These are phyloP conservation scores for Trypanosoma brucei DNA, from an alignment of 208 protist species.

Conservation along the genomic window DNA sequence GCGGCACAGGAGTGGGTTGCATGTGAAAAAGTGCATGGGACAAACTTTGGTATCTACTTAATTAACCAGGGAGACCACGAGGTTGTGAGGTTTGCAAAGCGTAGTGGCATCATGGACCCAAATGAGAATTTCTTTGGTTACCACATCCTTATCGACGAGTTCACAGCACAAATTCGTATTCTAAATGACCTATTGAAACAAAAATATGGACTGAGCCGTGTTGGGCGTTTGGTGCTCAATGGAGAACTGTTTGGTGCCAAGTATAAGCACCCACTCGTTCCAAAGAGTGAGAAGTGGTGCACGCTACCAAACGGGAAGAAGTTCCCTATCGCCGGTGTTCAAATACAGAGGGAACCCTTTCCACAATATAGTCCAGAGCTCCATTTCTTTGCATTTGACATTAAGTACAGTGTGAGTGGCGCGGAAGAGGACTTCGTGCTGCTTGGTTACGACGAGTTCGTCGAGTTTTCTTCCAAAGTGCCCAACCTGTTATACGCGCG, in stretches of 20 bases:
- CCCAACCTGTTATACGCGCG: conserved; percentile 69
- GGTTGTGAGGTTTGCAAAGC: conserved; percentile 68
- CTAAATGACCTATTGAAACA: conserved; percentile 69
- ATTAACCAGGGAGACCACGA: conserved; percentile 47
- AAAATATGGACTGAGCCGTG: conserved; percentile 54
- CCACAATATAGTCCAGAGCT: conserved; percentile 88
- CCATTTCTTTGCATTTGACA: conserved; percentile 84
- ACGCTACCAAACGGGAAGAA: conserved; percentile 74
- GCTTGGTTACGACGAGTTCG: conserved; percentile 78
- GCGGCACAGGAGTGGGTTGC: conserved; percentile 76
- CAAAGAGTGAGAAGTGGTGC: conserved; percentile 78
- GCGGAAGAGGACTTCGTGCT: conserved; percentile 72
- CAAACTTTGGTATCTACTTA: conserved; percentile 83
- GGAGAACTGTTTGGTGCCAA: conserved; percentile 85
- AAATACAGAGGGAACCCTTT: conserved; percentile 80
- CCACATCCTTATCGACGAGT: conserved; percentile 71
- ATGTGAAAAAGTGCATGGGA: conserved; percentile 84
- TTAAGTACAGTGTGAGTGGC: conserved; percentile 80
- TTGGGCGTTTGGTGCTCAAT: conserved; percentile 72
- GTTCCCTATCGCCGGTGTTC: conserved; percentile 72
- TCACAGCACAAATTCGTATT: conserved; percentile 58
- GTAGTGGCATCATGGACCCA: conserved; percentile 83
- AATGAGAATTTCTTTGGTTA: conserved; percentile 91
- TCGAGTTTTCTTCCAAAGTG: conserved; percentile 62
- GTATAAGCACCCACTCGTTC: conserved; percentile 85